phyloP scores from a whole-genome alignment of 306 rosid species.

The Vicia sativa region DNA sequence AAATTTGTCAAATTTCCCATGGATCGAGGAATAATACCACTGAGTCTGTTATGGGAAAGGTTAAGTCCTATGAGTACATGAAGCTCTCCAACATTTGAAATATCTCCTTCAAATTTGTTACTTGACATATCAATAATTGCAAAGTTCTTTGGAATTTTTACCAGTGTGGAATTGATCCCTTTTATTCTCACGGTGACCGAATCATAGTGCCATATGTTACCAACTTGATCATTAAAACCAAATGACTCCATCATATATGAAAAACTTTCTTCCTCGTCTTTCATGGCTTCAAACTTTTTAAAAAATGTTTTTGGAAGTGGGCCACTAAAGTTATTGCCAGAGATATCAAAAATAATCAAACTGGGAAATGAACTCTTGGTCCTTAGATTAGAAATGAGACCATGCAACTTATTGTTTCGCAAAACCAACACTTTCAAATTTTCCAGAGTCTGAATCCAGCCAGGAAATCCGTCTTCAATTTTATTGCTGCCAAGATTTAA shows the following conservation, averaged over 20 bases:
- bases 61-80: constrained; percentile 36
- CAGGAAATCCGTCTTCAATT: no score
- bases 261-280: neutral
- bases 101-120: constrained; percentile 36
- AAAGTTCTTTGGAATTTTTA: neutral
- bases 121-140: constrained; percentile 28
- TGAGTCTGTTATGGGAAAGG: constrained; percentile 41
- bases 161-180: neutral
- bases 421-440: no score
- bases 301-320: neutral
- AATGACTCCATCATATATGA: no score
- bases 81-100: constrained; percentile 37
- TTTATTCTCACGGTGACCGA: constrained; percentile 24
- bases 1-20: constrained; percentile 22
- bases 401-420: no score
- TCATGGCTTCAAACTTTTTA: no score
- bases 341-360: constrained; percentile 3
- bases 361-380: constrained; percentile 11
- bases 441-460: no score
- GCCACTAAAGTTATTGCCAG: neutral
- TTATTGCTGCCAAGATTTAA: no score
- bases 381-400: neutral
- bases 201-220: neutral
- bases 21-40: constrained; percentile 19
- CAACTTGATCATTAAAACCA: no score